Conservation (phyloP, 2,329 filamentous ascomycete genomes). For the Pseudofabraea citricarpa region DNA sequence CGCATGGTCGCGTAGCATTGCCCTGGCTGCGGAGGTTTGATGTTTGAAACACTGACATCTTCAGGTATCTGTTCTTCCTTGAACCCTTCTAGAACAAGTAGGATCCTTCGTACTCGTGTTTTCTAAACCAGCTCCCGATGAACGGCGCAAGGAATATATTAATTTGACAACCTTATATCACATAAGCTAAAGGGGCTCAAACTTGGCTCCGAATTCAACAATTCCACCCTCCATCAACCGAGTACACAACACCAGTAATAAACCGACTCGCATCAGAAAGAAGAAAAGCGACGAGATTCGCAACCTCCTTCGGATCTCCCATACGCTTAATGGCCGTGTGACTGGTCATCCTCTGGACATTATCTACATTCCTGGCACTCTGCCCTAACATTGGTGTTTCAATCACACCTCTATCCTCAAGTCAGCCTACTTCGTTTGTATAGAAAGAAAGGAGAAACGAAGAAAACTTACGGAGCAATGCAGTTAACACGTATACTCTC, state of each 20-base stretch:
- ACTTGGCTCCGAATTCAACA: too few species aligned
- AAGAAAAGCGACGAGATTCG: constrained; percentile 7
- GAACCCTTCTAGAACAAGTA: not conserved
- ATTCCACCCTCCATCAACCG: constrained; percentile 6
- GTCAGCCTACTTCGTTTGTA: not conserved
- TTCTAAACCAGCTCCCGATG: too few species aligned
- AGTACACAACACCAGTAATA: constrained; percentile 4
- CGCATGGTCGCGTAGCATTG: not conserved
- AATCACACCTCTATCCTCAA: not conserved
- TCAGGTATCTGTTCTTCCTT: too few species aligned
- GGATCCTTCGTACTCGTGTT: too few species aligned
- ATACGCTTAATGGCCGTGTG: not conserved
- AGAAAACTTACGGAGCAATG: constrained; percentile 12
- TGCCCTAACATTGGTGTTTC: constrained; percentile 3
- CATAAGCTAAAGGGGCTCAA: too few species aligned
- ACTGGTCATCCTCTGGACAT: not conserved
- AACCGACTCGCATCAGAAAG: constrained; percentile 1
- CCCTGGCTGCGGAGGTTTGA: not conserved
- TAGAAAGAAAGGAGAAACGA: not conserved
- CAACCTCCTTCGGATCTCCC: constrained; percentile 29
- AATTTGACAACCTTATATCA: too few species aligned
- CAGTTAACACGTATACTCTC: constrained; percentile 11
- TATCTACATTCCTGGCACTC: not conserved
- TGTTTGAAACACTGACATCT: not conserved
- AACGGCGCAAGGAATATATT: too few species aligned